Conservation (phyloP, 148 eudicot genomes). For the Silene uniflora region DNA sequence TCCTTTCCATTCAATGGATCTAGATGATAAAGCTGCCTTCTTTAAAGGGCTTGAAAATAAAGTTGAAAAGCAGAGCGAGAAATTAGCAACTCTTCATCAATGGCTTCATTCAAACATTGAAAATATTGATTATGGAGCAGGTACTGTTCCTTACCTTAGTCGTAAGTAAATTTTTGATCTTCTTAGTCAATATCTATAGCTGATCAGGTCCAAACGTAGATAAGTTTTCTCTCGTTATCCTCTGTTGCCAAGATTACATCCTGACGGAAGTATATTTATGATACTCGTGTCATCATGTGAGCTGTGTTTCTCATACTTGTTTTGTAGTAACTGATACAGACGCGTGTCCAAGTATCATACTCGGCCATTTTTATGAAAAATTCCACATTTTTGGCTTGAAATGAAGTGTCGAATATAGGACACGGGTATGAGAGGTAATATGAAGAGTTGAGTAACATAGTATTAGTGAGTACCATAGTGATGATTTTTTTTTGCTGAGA, state of each 20-base stretch:
- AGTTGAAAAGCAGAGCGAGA: constrained; percentile 64
- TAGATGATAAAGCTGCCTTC: constrained; percentile 67
- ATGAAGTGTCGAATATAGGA: no score
- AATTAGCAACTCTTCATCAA: constrained; percentile 56
- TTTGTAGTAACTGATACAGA: no score
- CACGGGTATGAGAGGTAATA: no score
- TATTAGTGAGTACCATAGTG: not conserved
- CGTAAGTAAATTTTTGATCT: not conserved
- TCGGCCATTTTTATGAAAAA: no score
- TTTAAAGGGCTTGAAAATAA: constrained; percentile 73
- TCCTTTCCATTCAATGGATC: constrained; percentile 73
- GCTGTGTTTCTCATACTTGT: no score
- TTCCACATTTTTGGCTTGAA: no score
- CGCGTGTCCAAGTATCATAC: no score
- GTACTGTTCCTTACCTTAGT: constrained; percentile 32
- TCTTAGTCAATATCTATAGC: not conserved
- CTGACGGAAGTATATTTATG: no score
- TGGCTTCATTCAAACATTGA: constrained; percentile 88
- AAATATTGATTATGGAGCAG: constrained; percentile 95
- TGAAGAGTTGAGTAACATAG: not conserved
- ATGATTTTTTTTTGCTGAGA: not conserved
- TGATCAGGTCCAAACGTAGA: not conserved
- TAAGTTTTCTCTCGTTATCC: not conserved
- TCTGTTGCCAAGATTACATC: no score
- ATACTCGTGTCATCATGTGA: no score